Evolutionary conservation across 176 grass and related monocot species (phyloP).

Genomic region (Zizania latifolia): DNA sequence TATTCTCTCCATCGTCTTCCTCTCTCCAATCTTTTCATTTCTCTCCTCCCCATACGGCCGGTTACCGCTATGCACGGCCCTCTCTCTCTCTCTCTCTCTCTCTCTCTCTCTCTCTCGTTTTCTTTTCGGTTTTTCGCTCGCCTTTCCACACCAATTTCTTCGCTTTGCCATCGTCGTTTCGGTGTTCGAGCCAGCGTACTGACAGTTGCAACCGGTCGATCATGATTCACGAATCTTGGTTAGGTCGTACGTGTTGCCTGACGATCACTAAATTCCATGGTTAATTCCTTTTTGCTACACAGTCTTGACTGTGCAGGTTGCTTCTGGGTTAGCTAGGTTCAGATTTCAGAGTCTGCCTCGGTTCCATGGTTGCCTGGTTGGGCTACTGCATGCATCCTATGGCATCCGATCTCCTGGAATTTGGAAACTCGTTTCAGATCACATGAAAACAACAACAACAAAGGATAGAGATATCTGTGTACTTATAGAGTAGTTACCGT

Average conservation of each 20-base stretch:
- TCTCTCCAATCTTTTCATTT: neutral
- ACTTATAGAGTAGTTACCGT: too few species aligned
- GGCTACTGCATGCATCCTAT: too few species aligned
- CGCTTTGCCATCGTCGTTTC: constrained; percentile 8
- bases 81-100: neutral
- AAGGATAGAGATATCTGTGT: too few species aligned
- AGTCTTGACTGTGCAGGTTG: too few species aligned
- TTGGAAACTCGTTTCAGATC: too few species aligned
- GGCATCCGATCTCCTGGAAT: too few species aligned
- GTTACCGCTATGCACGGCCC: neutral
- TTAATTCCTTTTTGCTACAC: too few species aligned
- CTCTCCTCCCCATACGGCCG: neutral
- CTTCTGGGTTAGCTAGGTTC: too few species aligned
- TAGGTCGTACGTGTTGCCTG: neutral
- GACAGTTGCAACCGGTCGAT: neutral
- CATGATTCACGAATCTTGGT: neutral
- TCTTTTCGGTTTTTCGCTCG: neutral
- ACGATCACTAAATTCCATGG: neutral
- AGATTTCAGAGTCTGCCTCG: constrained; percentile 11
- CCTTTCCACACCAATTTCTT: neutral
- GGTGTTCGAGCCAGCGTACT: neutral
- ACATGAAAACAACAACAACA: too few species aligned
- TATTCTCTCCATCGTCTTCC: constrained; percentile 18
- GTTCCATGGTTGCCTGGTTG: too few species aligned
- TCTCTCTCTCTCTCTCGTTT: neutral